A percentile compares a stretch with the other conserved stretches of the same genome.
phyloP scores from a whole-genome alignment of 805 yeast genomes.

The Sungouiella thailandica region DNA sequence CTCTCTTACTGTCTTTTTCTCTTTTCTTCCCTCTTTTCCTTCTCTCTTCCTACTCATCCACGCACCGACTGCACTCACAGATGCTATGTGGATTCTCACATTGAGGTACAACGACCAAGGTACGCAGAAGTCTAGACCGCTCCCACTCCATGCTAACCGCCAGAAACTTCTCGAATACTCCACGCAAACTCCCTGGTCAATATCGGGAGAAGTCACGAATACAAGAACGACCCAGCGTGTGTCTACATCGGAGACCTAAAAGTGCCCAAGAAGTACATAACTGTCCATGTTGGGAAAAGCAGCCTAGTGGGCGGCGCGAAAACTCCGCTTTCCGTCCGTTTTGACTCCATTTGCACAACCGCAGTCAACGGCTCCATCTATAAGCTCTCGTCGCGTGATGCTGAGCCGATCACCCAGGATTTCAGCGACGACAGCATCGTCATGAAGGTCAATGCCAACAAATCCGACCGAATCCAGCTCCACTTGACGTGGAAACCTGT shows the following conservation, averaged over 20 bases:
- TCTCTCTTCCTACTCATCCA: too few species aligned
- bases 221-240: conserved; percentile 14
- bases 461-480: conserved; percentile 13
- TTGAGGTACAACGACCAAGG: conserved; percentile 4
- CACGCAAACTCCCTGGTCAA: conserved; percentile 7
- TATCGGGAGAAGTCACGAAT: conserved; percentile 27
- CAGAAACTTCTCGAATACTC: conserved; percentile 11
- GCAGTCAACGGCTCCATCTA: conserved; percentile 22
- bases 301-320: conserved; percentile 1
- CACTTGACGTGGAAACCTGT: conserved; percentile 20
- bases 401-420: conserved; percentile 5
- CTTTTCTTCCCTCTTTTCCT: too few species aligned
- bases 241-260: conserved; percentile 23
- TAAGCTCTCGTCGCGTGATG: conserved; percentile 15
- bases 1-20: too few species aligned
- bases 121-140: not conserved
- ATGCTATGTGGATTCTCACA: conserved; percentile 15
- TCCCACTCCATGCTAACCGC: conserved; percentile 11
- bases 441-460: conserved; percentile 13
- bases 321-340: conserved; percentile 17
- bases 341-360: conserved; percentile 28
- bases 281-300: conserved; percentile 9
- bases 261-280: conserved; percentile 29
- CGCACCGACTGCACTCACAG: not conserved
- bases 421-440: conserved; percentile 7